Conservation (phyloP, 208 protist genomes). For the Borovskyia barvae region DNA sequence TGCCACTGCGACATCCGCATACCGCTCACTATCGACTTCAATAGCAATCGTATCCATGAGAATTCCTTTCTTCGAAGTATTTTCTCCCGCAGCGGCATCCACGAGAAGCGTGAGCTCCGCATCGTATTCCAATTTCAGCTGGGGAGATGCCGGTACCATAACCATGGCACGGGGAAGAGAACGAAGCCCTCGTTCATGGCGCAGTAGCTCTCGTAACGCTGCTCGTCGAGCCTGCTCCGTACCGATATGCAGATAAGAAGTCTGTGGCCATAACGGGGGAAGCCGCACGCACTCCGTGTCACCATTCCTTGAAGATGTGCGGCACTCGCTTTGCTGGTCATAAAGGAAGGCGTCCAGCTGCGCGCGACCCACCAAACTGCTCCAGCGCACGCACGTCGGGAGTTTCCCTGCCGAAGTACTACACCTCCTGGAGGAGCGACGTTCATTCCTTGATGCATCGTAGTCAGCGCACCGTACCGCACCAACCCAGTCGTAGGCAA, state of each 20-base stretch:
- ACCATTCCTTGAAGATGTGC: no score
- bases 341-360: constrained; percentile 3
- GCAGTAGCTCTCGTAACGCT: background rate
- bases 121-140: constrained; percentile 4
- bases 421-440: no score
- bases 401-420: background rate
- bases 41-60: background rate
- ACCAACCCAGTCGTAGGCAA: constrained; percentile 23
- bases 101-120: background rate
- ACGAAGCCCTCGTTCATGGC: constrained; percentile 5
- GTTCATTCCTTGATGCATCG: no score
- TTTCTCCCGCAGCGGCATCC: no score
- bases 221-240: background rate
- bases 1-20: constrained; percentile 6
- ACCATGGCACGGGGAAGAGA: constrained; percentile 2
- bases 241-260: background rate
- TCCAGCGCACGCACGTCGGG: constrained; percentile 9
- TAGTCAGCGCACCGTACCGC: background rate
- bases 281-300: background rate
- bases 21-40: constrained; percentile 3
- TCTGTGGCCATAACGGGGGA: constrained; percentile 25
- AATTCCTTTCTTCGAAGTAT: no score
- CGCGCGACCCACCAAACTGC: background rate
- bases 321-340: no score
- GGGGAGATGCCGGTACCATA: background rate